phyloP scores from a whole-genome alignment of 768 basidiomycete genomes.

The Chalciporus pseudorubinellus region DNA sequence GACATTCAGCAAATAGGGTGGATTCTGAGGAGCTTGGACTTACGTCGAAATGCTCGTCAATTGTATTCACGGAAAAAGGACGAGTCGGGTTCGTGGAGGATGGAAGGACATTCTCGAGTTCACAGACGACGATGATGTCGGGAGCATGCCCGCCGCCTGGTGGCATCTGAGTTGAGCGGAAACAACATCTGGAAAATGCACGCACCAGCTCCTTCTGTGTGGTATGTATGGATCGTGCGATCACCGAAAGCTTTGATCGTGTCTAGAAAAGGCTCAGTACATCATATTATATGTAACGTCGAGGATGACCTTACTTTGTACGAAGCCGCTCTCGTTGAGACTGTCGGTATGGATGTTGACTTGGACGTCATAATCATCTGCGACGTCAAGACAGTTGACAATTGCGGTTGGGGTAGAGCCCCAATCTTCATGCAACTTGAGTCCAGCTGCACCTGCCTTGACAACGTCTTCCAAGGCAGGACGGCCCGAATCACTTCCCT shows the following conservation, averaged over 20 bases:
- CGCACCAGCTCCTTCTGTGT: slow-evolving; percentile 89
- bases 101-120: slow-evolving; percentile 83
- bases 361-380: slow-evolving; percentile 92
- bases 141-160: slow-evolving; percentile 93
- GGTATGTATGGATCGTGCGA: slow-evolving; percentile 95
- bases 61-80: slow-evolving; percentile 86
- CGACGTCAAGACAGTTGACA: slow-evolving; percentile 71
- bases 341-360: slow-evolving; percentile 96
- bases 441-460: slow-evolving; percentile 77
- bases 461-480: slow-evolving; percentile 77
- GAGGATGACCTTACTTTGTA: slow-evolving; percentile 65
- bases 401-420: slow-evolving; percentile 87
- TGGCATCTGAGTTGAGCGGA: background rate
- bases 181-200: background rate
- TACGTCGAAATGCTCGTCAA: slow-evolving; percentile 97
- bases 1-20: background rate
- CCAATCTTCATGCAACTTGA: slow-evolving; percentile 99
- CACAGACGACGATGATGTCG: slow-evolving; percentile 97
- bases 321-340: slow-evolving; percentile 95
- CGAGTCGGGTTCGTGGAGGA: slow-evolving; percentile 97
- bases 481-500: slow-evolving; percentile 87
- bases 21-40: slow-evolving; percentile 24
- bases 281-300: background rate
- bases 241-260: slow-evolving; percentile 88
- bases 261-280: slow-evolving; percentile 40